These are phyloP conservation scores for Deuterostichococcus epilithicus DNA, from an alignment of 139 green algal genomes.

Conservation along the genomic window DNA sequence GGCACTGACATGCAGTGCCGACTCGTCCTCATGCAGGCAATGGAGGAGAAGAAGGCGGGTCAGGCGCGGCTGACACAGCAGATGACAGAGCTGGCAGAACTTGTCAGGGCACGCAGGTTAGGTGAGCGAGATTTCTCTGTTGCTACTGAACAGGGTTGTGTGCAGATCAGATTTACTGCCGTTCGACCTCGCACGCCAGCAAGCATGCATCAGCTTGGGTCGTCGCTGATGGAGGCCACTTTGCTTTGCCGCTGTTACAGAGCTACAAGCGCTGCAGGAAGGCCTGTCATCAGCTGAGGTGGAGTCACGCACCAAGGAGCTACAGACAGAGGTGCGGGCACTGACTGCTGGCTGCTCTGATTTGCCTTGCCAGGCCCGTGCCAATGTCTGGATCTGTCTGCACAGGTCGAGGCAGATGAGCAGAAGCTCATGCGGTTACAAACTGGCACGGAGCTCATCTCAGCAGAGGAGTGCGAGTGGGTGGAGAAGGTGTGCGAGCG, in stretches of 20 bases:
- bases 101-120: not conserved
- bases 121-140: too few species aligned
- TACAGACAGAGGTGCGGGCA: conserved; percentile 8
- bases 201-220: too few species aligned
- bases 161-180: too few species aligned
- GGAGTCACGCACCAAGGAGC: not conserved
- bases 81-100: not conserved
- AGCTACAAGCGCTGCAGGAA: conserved; percentile 28
- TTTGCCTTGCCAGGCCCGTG: not conserved
- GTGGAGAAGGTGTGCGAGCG: conserved; percentile 21
- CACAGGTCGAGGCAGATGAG: conserved; percentile 18
- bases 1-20: not conserved
- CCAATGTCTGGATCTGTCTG: not conserved
- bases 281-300: conserved; percentile 43
- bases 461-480: conserved; percentile 16
- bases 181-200: too few species aligned
- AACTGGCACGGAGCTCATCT: conserved; percentile 20
- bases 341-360: not conserved
- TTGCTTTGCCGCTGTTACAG: conserved; percentile 26
- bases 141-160: not conserved
- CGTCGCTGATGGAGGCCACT: too few species aligned
- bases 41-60: conserved; percentile 27
- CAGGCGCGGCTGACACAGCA: conserved; percentile 19
- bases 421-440: conserved; percentile 22
- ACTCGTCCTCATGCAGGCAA: conserved; percentile 32